These are phyloP conservation scores for Dendrobium officinale DNA, from an alignment of 106 monocot genomes.

Conservation along the genomic window DNA sequence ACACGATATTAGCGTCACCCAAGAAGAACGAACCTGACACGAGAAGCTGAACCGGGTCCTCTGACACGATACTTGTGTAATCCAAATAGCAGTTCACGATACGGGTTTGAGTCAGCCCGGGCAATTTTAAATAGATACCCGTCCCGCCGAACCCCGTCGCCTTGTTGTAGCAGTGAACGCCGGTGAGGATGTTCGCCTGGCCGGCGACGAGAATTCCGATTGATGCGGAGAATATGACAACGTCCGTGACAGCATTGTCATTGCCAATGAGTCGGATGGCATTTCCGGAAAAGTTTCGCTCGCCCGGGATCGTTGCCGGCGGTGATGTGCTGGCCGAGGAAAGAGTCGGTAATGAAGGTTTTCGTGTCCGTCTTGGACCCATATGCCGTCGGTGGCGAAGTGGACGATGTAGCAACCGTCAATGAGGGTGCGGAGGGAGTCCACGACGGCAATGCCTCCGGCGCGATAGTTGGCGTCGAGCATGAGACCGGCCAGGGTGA, in stretches of 20 bases:
- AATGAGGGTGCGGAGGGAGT: constrained; percentile 57
- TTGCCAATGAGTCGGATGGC: constrained; percentile 38
- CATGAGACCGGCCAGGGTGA: constrained; percentile 57
- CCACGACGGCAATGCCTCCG: constrained; percentile 50
- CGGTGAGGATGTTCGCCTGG: constrained; percentile 41
- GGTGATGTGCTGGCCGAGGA: constrained; percentile 48
- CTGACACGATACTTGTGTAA: constrained; percentile 34
- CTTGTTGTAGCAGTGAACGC: constrained; percentile 65
- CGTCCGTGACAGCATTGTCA: constrained; percentile 52
- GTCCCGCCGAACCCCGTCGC: constrained; percentile 40
- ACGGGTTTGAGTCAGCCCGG: constrained; percentile 30
- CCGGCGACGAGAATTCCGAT: constrained; percentile 36
- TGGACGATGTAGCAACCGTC: constrained; percentile 55
- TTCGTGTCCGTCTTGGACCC: constrained; percentile 41
- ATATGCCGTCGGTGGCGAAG: constrained; percentile 46
- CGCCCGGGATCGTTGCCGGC: constrained; percentile 37
- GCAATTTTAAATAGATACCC: constrained; percentile 31
- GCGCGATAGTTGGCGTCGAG: constrained; percentile 54
- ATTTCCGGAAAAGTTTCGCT: constrained; percentile 31
- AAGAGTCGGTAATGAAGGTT: constrained; percentile 26
- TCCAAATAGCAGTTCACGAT: constrained; percentile 56
- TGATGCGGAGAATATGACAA: constrained; percentile 45
- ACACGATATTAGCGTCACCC: constrained; percentile 31
- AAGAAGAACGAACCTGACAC: constrained; percentile 40
- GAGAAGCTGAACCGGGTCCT: constrained; percentile 38